Conservation (phyloP, 2,329 filamentous ascomycete genomes). For the Penicillium vulpinum region DNA sequence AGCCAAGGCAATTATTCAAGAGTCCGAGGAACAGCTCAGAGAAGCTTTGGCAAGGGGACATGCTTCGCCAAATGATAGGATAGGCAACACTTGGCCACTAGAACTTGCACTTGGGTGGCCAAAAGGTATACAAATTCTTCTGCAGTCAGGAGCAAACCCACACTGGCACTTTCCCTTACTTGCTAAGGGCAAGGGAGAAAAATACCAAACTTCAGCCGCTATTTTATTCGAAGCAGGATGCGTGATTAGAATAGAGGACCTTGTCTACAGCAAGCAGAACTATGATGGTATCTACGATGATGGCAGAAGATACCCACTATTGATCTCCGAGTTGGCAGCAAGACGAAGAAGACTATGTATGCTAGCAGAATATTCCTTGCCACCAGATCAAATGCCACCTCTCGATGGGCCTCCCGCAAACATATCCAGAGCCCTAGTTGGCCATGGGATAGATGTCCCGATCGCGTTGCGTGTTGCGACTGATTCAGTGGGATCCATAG, state of each 20-base stretch:
- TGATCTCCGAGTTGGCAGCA: neutral
- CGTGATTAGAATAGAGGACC: neutral
- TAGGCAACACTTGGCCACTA: neutral
- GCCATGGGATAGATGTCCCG: neutral
- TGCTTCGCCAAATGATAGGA: neutral
- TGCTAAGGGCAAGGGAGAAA: neutral
- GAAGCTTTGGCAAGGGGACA: neutral
- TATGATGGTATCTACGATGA: too few relatives aligned
- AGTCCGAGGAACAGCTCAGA: constrained; percentile 1
- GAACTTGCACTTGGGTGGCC: constrained; percentile 9
- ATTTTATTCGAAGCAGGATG: neutral
- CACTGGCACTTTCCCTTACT: neutral
- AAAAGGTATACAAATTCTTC: constrained; percentile 1
- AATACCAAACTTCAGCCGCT: neutral
- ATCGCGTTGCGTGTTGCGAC: neutral
- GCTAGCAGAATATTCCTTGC: neutral
- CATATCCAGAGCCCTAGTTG: neutral
- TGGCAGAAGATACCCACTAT: neutral
- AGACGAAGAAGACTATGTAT: neutral
- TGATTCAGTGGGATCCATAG: neutral
- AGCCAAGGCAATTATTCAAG: neutral
- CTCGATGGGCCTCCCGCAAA: neutral
- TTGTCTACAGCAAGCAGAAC: neutral
- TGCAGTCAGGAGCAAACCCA: constrained; percentile 1
- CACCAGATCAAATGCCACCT: neutral